These are phyloP conservation scores for Pisolithus thermaeus DNA, from an alignment of 1,284 basidiomycete genomes.

Conservation along the genomic window DNA sequence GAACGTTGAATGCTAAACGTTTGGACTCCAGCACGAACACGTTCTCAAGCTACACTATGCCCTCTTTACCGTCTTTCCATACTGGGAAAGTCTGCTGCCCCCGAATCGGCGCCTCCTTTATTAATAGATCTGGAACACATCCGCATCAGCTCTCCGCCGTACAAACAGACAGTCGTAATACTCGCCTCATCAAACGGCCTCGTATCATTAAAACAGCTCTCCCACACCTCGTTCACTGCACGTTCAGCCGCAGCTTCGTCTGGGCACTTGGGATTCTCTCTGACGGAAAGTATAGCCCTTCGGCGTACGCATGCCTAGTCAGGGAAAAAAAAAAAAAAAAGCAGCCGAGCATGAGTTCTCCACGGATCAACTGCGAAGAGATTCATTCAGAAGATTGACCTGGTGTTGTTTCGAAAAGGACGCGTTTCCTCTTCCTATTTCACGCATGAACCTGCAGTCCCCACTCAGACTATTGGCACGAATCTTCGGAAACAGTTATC, in stretches of 20 bases:
- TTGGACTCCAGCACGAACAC: background rate
- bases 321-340: background rate
- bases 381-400: conserved; percentile 37
- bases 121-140: conserved; percentile 26
- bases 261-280: conserved; percentile 77
- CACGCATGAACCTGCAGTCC: conserved; percentile 83
- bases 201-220: conserved; percentile 93
- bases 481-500: conserved; percentile 54
- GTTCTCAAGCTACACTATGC: background rate
- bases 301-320: conserved; percentile 82
- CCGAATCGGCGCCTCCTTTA: background rate
- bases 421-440: conserved; percentile 70
- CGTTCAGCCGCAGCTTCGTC: conserved; percentile 73
- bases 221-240: conserved; percentile 95
- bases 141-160: background rate
- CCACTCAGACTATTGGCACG: conserved; percentile 91
- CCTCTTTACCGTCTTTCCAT: background rate
- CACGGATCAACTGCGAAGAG: background rate
- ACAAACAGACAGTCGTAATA: background rate
- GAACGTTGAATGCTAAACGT: background rate
- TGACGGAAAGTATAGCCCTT: conserved; percentile 79
- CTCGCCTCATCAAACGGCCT: conserved; percentile 93
- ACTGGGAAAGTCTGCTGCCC: background rate
- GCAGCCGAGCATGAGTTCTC: background rate
- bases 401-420: conserved; percentile 92